Conservation (phyloP, 2,329 filamentous ascomycete species). For the Pseudogymnoascus destructans region DNA sequence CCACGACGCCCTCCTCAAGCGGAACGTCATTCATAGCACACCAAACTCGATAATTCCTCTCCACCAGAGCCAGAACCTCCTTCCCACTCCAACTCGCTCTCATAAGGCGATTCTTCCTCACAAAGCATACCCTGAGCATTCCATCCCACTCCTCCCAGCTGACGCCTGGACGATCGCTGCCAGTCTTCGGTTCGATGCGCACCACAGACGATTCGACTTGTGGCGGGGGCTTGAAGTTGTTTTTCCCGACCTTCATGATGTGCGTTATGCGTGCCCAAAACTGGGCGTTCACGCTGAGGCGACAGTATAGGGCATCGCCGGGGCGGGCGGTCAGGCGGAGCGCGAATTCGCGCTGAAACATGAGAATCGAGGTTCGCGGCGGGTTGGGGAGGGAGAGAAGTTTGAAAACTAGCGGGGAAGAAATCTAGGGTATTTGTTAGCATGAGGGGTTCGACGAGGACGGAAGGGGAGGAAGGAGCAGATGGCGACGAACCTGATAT, state of each 20-base stretch:
- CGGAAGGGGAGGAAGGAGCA: slow-evolving; percentile 4
- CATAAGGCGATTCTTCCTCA: slow-evolving; percentile 82
- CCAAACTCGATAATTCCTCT: slow-evolving; percentile 80
- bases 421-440: slow-evolving; percentile 46
- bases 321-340: slow-evolving; percentile 79
- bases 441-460: background rate
- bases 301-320: slow-evolving; percentile 76
- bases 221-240: slow-evolving; percentile 93
- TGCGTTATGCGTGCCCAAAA: slow-evolving; percentile 67
- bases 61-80: slow-evolving; percentile 69
- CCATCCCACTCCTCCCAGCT: slow-evolving; percentile 95
- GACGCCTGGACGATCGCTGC: slow-evolving; percentile 64
- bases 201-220: slow-evolving; percentile 87
- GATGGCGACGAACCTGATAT: slow-evolving; percentile 38
- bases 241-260: slow-evolving; percentile 87
- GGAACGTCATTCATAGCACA: slow-evolving; percentile 75
- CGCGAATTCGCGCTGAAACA: slow-evolving; percentile 94
- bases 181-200: slow-evolving; percentile 74
- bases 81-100: slow-evolving; percentile 68
- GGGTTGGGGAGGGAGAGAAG: slow-evolving; percentile 70
- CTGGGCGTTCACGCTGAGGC: slow-evolving; percentile 85
- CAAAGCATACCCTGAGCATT: slow-evolving; percentile 67
- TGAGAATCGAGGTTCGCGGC: slow-evolving; percentile 75
- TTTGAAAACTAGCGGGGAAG: slow-evolving; percentile 76
- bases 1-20: slow-evolving; percentile 52